Percentiles rank a stretch among this genome's conserved stretches.
These are phyloP conservation scores for Aspergillus transmontanensis DNA, from an alignment of 2,329 filamentous ascomycete species.

Conservation along the genomic window DNA sequence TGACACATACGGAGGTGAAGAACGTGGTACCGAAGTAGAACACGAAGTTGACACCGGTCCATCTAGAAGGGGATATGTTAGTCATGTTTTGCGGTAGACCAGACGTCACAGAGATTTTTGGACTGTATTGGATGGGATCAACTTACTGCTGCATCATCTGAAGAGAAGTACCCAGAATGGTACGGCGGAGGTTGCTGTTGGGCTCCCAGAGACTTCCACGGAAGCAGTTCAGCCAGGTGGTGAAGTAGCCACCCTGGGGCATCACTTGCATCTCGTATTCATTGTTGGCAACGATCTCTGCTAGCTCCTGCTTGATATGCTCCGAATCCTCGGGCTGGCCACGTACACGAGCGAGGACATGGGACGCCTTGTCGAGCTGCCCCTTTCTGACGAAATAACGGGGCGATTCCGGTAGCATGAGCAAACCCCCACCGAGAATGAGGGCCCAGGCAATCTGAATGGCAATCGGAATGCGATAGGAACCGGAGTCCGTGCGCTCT, in stretches of 20 bases:
- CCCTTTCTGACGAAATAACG: slow-evolving; percentile 83
- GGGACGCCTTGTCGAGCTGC: slow-evolving; percentile 64
- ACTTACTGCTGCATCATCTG: slow-evolving; percentile 75
- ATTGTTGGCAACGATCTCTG: slow-evolving; percentile 86
- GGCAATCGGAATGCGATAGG: slow-evolving; percentile 79
- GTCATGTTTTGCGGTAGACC: not conserved
- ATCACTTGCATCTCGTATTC: slow-evolving; percentile 76
- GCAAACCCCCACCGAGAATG: slow-evolving; percentile 71
- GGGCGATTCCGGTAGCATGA: slow-evolving; percentile 81
- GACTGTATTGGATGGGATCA: slow-evolving; percentile 26
- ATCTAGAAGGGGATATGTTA: slow-evolving; percentile 16
- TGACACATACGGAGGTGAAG: slow-evolving; percentile 57
- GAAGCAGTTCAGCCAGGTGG: slow-evolving; percentile 70
- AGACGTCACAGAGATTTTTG: not conserved
- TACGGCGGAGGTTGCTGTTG: slow-evolving; percentile 63
- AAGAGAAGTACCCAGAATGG: slow-evolving; percentile 70
- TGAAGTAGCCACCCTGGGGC: slow-evolving; percentile 65
- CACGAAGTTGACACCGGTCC: slow-evolving; percentile 91
- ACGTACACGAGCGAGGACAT: slow-evolving; percentile 67
- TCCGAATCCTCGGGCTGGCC: slow-evolving; percentile 72
- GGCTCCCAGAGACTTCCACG: slow-evolving; percentile 55
- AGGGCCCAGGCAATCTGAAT: slow-evolving; percentile 81
- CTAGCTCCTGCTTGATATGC: slow-evolving; percentile 76
- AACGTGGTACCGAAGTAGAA: slow-evolving; percentile 86
- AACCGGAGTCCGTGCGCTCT: slow-evolving; percentile 61